Evolutionary conservation across 495 filamentous ascomycete species (phyloP).

Genomic region (Lophium mytilinum): DNA sequence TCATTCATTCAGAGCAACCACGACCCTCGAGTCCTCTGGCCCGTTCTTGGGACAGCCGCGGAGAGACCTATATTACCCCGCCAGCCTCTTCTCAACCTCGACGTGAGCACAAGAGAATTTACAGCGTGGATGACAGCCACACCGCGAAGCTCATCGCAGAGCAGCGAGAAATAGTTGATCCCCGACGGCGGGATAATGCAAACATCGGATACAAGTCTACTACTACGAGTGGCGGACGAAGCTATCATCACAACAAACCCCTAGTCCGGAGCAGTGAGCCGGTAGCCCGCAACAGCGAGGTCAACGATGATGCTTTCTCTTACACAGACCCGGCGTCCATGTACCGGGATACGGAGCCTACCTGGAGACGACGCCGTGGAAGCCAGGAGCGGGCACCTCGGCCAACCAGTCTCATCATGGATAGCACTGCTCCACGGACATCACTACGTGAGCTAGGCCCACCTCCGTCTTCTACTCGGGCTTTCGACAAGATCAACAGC

Average conservation of each 20-base stretch:
- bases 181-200: slow-evolving; percentile 21
- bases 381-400: slow-evolving; percentile 31
- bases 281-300: slow-evolving; percentile 3
- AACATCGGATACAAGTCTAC: slow-evolving; percentile 8
- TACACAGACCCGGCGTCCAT: slow-evolving; percentile 36
- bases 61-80: slow-evolving; percentile 24
- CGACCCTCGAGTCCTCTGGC: slow-evolving; percentile 17
- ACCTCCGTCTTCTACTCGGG: slow-evolving; percentile 30
- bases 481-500: slow-evolving; percentile 33
- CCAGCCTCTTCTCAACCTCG: slow-evolving; percentile 15
- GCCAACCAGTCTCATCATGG: slow-evolving; percentile 31
- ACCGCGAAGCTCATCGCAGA: slow-evolving; percentile 19
- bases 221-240: slow-evolving; percentile 12
- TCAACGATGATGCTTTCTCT: slow-evolving; percentile 31
- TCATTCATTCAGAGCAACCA: slow-evolving; percentile 2
- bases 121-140: slow-evolving; percentile 31
- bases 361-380: slow-evolving; percentile 30
- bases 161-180: slow-evolving; percentile 13
- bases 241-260: slow-evolving; percentile 28
- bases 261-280: slow-evolving; percentile 6
- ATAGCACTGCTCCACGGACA: slow-evolving; percentile 7
- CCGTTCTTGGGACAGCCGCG: slow-evolving; percentile 16
- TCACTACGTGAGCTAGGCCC: slow-evolving; percentile 29
- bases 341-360: slow-evolving; percentile 35
- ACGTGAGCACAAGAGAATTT: slow-evolving; percentile 30